phyloP scores from a whole-genome alignment of 345 rosid genomes.

The Salix koriyanagi region DNA sequence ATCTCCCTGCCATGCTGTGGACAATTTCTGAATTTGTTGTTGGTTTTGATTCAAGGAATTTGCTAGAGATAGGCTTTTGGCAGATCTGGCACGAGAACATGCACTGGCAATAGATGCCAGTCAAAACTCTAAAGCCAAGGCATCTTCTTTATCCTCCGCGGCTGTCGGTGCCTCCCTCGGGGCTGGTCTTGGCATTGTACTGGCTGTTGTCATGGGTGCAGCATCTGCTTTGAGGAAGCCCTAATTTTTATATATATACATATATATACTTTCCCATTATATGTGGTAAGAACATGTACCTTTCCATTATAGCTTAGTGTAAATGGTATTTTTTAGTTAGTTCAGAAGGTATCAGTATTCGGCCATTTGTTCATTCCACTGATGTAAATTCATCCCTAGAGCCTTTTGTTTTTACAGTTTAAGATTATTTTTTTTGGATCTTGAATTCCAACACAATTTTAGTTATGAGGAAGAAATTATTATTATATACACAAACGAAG shows the following conservation, averaged over 20 bases:
- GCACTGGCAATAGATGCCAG: conserved; percentile 31
- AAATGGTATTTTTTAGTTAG: not conserved
- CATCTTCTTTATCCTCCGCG: conserved; percentile 69
- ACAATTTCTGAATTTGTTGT: not conserved
- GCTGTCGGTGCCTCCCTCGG: conserved; percentile 96
- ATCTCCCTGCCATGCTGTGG: not conserved
- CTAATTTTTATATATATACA: conserved; percentile 19
- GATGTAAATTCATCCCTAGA: conserved; percentile 14
- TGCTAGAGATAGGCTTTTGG: conserved; percentile 56
- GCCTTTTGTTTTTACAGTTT: not conserved
- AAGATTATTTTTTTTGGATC: not conserved
- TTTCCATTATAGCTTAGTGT: not conserved
- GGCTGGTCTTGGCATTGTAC: conserved; percentile 81
- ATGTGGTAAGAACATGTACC: not conserved
- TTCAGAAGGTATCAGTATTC: not conserved
- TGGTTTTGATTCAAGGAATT: conserved; percentile 53
- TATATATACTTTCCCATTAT: not conserved
- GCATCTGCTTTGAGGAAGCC: conserved; percentile 93
- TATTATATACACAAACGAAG: too few species aligned
- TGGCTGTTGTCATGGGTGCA: conserved; percentile 97
- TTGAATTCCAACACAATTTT: too few species aligned
- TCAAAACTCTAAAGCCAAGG: conserved; percentile 45
- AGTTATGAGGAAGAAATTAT: too few species aligned
- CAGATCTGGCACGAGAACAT: conserved; percentile 50
- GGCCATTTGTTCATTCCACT: conserved; percentile 32